phyloP scores from a whole-genome alignment of 768 basidiomycete species.

The Tricholoma furcatifolium region DNA sequence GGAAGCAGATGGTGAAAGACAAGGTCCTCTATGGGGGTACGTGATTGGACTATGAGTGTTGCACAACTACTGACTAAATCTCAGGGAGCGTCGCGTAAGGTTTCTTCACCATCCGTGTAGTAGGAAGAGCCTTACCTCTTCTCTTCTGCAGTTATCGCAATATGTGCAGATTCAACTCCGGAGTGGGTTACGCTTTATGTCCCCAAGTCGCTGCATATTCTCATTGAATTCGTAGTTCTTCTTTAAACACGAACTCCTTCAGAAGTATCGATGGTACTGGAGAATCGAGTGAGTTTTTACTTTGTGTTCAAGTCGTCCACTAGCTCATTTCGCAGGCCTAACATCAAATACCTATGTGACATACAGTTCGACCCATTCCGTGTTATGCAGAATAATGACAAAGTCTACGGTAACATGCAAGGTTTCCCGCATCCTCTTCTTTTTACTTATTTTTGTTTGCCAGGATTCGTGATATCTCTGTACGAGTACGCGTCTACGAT shows the following conservation, averaged over 20 bases:
- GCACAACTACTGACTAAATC: neutral
- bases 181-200: slow-evolving; percentile 36
- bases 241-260: slow-evolving; percentile 67
- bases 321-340: slow-evolving; percentile 32
- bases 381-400: slow-evolving; percentile 69
- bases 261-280: slow-evolving; percentile 80
- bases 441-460: too few species aligned
- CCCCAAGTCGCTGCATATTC: neutral
- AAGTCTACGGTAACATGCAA: slow-evolving; percentile 70
- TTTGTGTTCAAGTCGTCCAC: too few species aligned
- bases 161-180: slow-evolving; percentile 77
- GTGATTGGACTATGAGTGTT: neutral
- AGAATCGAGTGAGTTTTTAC: slow-evolving; percentile 27
- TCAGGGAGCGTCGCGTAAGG: slow-evolving; percentile 34
- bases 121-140: slow-evolving; percentile 2
- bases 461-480: slow-evolving; percentile 44
- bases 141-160: slow-evolving; percentile 58
- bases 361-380: slow-evolving; percentile 67
- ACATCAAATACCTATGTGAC: slow-evolving; percentile 77
- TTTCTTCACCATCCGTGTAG: neutral
- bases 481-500: slow-evolving; percentile 80
- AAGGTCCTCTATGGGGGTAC: slow-evolving; percentile 42
- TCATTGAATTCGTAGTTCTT: slow-evolving; percentile 49
- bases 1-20: slow-evolving; percentile 59
- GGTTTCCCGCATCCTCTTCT: too few species aligned